Conservation (phyloP, 73 alveolate species). For the Halteria grandinella region DNA sequence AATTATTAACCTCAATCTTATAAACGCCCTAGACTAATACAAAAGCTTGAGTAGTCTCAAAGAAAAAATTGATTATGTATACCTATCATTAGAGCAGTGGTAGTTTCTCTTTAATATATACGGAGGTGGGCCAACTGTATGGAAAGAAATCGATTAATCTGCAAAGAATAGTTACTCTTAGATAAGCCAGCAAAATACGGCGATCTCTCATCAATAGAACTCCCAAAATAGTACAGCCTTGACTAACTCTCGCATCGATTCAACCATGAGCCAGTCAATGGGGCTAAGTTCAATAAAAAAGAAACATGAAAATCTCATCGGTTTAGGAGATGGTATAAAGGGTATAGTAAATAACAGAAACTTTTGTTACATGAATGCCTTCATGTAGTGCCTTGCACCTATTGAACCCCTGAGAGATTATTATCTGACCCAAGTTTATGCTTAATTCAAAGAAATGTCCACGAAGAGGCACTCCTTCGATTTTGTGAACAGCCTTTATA, state of each 20-base stretch:
- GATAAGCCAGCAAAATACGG: conserved; percentile 13
- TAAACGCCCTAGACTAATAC: too few relatives aligned
- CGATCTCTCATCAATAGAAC: neutral
- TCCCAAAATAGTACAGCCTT: neutral
- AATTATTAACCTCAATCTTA: too few relatives aligned
- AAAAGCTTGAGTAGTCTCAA: too few relatives aligned
- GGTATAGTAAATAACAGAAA: conserved; percentile 29
- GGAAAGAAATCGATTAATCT: neutral
- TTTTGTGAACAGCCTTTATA: conserved; percentile 21
- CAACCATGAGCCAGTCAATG: neutral
- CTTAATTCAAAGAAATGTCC: conserved; percentile 7
- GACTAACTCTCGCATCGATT: neutral
- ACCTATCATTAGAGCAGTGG: conserved; percentile 1
- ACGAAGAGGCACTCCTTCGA: conserved; percentile 21
- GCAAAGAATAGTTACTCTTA: neutral
- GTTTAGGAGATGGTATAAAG: conserved; percentile 34
- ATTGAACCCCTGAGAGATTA: conserved; percentile 27
- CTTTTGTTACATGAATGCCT: conserved; percentile 59
- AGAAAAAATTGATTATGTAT: conserved; percentile 1
- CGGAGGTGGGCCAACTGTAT: conserved; percentile 49
- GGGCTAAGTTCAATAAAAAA: neutral
- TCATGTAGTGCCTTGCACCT: conserved; percentile 31
- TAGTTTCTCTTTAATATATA: conserved; percentile 28
- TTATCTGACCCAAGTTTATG: conserved; percentile 10
- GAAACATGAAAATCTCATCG: conserved; percentile 2